A percentile compares a stretch with the other conserved stretches of the same genome.
These are phyloP conservation scores for Rhizopogon roseolus DNA, from an alignment of 768 basidiomycete species.

Conservation along the genomic window DNA sequence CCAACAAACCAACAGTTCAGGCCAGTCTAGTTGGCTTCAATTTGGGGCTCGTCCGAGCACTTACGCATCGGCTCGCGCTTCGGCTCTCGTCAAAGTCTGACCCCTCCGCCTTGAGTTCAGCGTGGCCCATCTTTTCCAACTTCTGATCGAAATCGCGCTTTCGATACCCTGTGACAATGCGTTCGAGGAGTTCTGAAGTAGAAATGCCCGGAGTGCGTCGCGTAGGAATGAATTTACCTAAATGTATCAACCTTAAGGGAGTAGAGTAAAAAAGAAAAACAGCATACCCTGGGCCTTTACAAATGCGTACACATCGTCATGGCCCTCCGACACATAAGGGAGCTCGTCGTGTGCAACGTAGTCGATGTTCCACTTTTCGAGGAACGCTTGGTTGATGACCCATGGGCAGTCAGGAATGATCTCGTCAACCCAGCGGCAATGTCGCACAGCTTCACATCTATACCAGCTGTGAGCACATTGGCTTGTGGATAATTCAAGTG, in stretches of 20 bases:
- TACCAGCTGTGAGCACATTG: not conserved
- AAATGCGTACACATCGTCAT: constrained; percentile 81
- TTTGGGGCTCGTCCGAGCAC: not conserved
- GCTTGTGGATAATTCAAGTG: not conserved
- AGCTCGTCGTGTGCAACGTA: constrained; percentile 97
- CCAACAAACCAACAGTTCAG: too few relatives aligned
- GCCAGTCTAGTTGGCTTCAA: not conserved
- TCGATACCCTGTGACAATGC: constrained; percentile 86
- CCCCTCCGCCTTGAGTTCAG: constrained; percentile 62
- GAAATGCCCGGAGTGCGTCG: constrained; percentile 92
- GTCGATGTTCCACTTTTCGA: constrained; percentile 86
- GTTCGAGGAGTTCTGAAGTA: constrained; percentile 87
- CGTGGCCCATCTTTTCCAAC: constrained; percentile 80
- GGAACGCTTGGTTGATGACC: constrained; percentile 77
- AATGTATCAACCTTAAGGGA: not conserved
- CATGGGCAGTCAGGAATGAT: constrained; percentile 89
- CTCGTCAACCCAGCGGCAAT: constrained; percentile 97
- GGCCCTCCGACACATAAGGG: constrained; percentile 75
- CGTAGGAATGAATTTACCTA: constrained; percentile 94
- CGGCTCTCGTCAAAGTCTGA: constrained; percentile 16
- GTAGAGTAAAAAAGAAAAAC: not conserved
- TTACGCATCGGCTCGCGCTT: not conserved
- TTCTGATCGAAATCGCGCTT: constrained; percentile 85
- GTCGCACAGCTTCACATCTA: constrained; percentile 86
- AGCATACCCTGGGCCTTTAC: constrained; percentile 73